Base-by-base conservation (phyloP, 163 green algal genomes). In the Smithsoniella earleae region DNA sequence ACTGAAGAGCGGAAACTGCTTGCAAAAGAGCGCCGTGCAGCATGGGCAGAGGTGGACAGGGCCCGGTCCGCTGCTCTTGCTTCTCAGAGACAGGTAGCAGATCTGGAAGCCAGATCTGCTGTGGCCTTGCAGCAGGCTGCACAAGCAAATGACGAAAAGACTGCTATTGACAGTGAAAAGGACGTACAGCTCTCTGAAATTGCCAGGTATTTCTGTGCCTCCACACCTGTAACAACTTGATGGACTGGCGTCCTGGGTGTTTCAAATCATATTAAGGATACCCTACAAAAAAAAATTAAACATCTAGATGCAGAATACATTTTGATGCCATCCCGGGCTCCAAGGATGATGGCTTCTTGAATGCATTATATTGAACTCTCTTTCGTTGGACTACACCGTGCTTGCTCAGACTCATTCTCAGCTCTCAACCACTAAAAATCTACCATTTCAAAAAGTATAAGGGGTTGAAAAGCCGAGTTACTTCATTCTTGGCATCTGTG, bases 1-100 rank as follows among this genome's bases (percentile, higher is more conserved):
- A 69, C 58, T 45, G 58, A 69, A 16, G 58, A 69, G 25, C 58
- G 58, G 0, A 18, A n/a, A n/a, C 58, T 30, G 4, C 58, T 69
- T 69, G 58, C 58, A 43, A 16, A 69, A 13, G 58, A 69, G 25
- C 58, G 58, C 6, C 28, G 30, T 28, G 58, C 27, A 43, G 58
- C 58, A 37, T 69, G 58, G 58, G 58, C 58, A 69, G 58, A 69
- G 16, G 34, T 69, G 58, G 58, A 69, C 25, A 30, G 58, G 6
- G 34, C 34, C n/a, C 58, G 43, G 18, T 8, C 27, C 5, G 58
- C 31, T n/a, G 25, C 25, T n/a, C 27, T 38, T 30, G 6, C 40
- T 30, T 30, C 58, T 1, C 58, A 69, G 58, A 5, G 58, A 30
- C 40, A 69, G 25, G 25, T 69, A 3, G 20, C 34, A 16, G 58